A percentile compares a stretch with the other conserved stretches of the same genome.
phyloP scores from a whole-genome alignment of 331 rosid genomes.

The Pyrus hybrid region DNA sequence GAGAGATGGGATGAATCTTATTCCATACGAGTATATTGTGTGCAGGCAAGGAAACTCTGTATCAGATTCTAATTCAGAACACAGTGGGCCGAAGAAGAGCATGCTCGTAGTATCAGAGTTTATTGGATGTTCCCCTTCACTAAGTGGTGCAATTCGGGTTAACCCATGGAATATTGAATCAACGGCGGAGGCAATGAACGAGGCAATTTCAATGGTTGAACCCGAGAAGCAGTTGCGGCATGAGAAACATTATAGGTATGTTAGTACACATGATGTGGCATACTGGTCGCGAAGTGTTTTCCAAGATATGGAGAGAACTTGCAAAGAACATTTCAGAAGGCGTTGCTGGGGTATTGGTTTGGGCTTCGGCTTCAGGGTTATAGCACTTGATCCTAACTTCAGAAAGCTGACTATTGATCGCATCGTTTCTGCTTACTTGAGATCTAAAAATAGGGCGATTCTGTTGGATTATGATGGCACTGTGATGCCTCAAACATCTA shows the following conservation, averaged over 20 bases:
- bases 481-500: constrained; percentile 44
- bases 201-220: constrained; percentile 42
- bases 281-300: constrained; percentile 46
- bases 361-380: constrained; percentile 51
- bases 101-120: constrained; percentile 51
- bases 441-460: constrained; percentile 43
- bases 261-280: constrained; percentile 45
- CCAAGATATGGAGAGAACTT: constrained; percentile 46
- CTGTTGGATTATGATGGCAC: constrained; percentile 50
- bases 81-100: constrained; percentile 33
- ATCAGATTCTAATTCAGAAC: constrained; percentile 18
- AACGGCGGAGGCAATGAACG: constrained; percentile 50
- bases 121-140: constrained; percentile 25
- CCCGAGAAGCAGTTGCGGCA: constrained; percentile 46
- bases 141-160: constrained; percentile 36
- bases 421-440: constrained; percentile 32
- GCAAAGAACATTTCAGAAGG: constrained; percentile 45
- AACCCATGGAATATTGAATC: constrained; percentile 53
- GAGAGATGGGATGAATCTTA: constrained; percentile 52
- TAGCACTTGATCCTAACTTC: constrained; percentile 50
- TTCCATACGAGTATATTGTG: constrained; percentile 45
- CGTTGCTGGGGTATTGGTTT: constrained; percentile 55
- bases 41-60: constrained; percentile 43
- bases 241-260: constrained; percentile 44
- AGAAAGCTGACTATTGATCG: constrained; percentile 36